Evolutionary conservation across 75 land plant genomes (phyloP).

Genomic region (Picea glauca): DNA sequence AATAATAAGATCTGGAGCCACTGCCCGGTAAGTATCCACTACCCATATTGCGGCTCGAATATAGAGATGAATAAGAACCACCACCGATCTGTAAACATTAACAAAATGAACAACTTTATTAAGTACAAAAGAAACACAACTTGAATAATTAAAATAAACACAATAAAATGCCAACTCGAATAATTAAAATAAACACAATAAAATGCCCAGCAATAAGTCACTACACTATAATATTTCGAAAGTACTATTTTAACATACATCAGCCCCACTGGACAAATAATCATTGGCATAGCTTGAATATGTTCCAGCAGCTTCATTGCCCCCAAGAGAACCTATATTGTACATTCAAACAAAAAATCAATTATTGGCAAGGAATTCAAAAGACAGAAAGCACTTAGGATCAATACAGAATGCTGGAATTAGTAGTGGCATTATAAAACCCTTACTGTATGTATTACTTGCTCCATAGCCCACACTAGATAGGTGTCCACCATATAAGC

Average conservation of each 20-base stretch:
- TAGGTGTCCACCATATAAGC: constrained; percentile 51
- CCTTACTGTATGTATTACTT: background rate
- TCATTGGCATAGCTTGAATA: constrained; percentile 45
- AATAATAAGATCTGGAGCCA: constrained; percentile 65
- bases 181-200: background rate
- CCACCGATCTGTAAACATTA: constrained; percentile 46
- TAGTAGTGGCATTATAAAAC: background rate
- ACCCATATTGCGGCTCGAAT: constrained; percentile 47
- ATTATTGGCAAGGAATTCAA: background rate
- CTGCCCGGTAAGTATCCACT: constrained; percentile 47
- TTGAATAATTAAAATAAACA: no score
- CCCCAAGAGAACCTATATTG: constrained; percentile 43
- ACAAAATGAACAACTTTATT: background rate
- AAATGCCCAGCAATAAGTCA: background rate
- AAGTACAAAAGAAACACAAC: background rate
- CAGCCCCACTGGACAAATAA: constrained; percentile 51
- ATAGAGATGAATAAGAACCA: constrained; percentile 63
- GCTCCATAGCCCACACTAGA: constrained; percentile 45
- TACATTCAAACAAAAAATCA: background rate
- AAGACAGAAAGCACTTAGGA: background rate
- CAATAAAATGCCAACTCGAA: no score
- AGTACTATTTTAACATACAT: constrained; percentile 28
- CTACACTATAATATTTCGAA: background rate
- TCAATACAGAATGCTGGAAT: background rate
- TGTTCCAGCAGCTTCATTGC: constrained; percentile 47